Conservation (phyloP, 805 yeast species). For the Teunomyces gatunensis region DNA sequence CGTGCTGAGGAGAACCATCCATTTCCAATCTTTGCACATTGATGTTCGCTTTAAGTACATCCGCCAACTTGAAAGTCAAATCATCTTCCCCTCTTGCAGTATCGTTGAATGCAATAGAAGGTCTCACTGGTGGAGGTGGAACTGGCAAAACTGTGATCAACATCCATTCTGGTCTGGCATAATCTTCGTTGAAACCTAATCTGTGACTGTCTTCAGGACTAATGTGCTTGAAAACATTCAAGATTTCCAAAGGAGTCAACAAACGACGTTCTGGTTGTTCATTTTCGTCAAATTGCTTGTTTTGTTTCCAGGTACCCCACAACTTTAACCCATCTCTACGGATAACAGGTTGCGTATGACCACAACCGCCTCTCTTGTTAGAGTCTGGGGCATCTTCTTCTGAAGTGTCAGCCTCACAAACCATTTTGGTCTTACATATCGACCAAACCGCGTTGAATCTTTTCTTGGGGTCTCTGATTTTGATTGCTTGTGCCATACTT, state of each 20-base stretch:
- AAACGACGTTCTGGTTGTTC: constrained; percentile 91
- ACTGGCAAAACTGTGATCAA: constrained; percentile 96
- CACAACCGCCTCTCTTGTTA: constrained; percentile 92
- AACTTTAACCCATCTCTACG: constrained; percentile 94
- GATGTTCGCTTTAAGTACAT: constrained; percentile 92
- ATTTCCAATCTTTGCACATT: constrained; percentile 96
- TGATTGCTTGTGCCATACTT: constrained; percentile 82
- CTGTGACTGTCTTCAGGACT: constrained; percentile 75
- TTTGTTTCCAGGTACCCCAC: constrained; percentile 98
- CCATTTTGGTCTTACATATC: constrained; percentile 85
- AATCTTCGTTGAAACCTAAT: constrained; percentile 91
- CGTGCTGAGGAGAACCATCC: constrained; percentile 99
- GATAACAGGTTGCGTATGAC: constrained; percentile 92
- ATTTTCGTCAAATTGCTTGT: constrained; percentile 74
- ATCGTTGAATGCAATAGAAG: constrained; percentile 96
- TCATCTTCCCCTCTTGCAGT: constrained; percentile 99
- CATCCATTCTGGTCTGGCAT: constrained; percentile 99
- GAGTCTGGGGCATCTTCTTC: constrained; percentile 49
- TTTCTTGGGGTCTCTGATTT: constrained; percentile 89
- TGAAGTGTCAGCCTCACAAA: constrained; percentile 85
- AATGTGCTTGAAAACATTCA: constrained; percentile 89
- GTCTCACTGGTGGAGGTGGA: constrained; percentile 99
- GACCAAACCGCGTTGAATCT: constrained; percentile 97
- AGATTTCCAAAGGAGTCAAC: constrained; percentile 82
- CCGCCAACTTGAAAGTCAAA: constrained; percentile 95